Percentiles rank a stretch among this genome's conserved stretches.
Conservation (phyloP, 495 filamentous ascomycete species). For the Trichoderma parareesei region DNA sequence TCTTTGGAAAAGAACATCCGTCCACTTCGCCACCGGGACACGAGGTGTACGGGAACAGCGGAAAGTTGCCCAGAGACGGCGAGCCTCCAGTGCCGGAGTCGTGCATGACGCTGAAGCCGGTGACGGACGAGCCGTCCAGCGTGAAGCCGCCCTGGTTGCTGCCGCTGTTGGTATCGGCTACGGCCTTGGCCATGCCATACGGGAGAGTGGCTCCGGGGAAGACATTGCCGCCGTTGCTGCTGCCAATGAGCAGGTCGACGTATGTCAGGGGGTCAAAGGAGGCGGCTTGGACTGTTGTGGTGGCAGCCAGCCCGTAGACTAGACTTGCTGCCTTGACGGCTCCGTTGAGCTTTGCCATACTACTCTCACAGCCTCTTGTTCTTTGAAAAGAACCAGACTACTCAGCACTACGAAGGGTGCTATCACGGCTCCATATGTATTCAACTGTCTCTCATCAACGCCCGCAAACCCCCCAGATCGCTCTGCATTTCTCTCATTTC, state of each 20-base stretch:
- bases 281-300: slow-evolving; percentile 11
- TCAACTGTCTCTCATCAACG: neutral
- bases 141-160: slow-evolving; percentile 68
- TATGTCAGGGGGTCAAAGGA: slow-evolving; percentile 32
- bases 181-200: slow-evolving; percentile 72
- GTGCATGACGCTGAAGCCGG: slow-evolving; percentile 61
- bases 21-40: slow-evolving; percentile 60
- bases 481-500: neutral
- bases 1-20: slow-evolving; percentile 54
- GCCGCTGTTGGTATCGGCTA: slow-evolving; percentile 58
- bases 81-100: slow-evolving; percentile 65
- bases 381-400: neutral
- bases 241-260: slow-evolving; percentile 52
- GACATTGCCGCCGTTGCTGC: slow-evolving; percentile 59
- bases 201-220: slow-evolving; percentile 69
- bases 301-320: neutral
- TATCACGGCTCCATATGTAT: neutral
- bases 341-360: neutral
- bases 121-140: slow-evolving; percentile 50
- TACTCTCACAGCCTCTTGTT: neutral
- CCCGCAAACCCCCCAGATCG: neutral
- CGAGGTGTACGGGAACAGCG: slow-evolving; percentile 58
- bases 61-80: slow-evolving; percentile 66
- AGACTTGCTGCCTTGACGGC: neutral
- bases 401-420: neutral